phyloP scores from a whole-genome alignment of 1,139 yeast genomes.

The Taphrina wiesneri region DNA sequence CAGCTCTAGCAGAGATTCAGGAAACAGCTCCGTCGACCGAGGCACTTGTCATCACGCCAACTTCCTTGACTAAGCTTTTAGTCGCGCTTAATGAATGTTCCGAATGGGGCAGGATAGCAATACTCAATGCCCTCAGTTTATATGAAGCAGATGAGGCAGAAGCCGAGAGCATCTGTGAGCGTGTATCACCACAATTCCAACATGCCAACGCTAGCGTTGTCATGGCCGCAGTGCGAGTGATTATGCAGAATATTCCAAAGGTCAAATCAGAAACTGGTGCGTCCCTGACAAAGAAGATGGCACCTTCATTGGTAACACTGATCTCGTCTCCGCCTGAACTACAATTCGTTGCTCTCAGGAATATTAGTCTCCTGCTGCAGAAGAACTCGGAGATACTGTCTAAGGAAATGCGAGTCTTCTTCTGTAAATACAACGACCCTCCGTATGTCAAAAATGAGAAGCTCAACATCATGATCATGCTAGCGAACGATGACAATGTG shows the following conservation, averaged over 20 bases:
- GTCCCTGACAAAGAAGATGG: conserved; percentile 64
- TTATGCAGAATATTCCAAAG: conserved; percentile 67
- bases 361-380: conserved; percentile 84
- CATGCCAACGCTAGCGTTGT: conserved; percentile 98
- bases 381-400: conserved; percentile 79
- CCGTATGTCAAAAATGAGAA: conserved; percentile 89
- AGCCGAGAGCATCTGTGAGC: conserved; percentile 81
- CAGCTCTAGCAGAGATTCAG: conserved; percentile 79
- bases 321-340: conserved; percentile 89
- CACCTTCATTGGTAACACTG: conserved; percentile 85
- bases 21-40: conserved; percentile 62
- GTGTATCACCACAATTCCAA: conserved; percentile 93
- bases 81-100: conserved; percentile 93
- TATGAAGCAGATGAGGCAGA: conserved; percentile 63
- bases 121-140: conserved; percentile 76
- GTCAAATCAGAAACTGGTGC: conserved; percentile 53
- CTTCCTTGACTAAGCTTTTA: conserved; percentile 64
- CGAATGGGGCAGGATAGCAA: conserved; percentile 97
- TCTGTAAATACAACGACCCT: conserved; percentile 93
- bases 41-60: conserved; percentile 50
- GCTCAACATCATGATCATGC: conserved; percentile 81
- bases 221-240: conserved; percentile 77
- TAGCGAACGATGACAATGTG: conserved; percentile 72
- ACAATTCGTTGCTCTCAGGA: conserved; percentile 90
- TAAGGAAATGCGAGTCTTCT: conserved; percentile 84